These are phyloP conservation scores for Verticillium alfalfae DNA, from an alignment of 2,329 filamentous ascomycete genomes.

Conservation along the genomic window DNA sequence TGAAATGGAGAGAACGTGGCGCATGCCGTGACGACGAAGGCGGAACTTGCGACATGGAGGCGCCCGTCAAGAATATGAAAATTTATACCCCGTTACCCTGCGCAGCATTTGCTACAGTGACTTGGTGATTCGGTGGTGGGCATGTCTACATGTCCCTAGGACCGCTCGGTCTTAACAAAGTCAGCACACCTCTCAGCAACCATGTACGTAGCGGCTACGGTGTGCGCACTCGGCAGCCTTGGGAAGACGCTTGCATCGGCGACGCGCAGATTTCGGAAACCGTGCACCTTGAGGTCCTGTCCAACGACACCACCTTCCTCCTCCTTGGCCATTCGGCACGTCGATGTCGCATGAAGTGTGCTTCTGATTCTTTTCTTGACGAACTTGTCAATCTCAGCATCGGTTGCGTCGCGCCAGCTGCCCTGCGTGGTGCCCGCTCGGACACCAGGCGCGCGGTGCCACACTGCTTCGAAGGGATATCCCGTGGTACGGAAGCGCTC, in stretches of 20 bases:
- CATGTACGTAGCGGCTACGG: conserved; percentile 21
- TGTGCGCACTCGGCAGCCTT: conserved; percentile 18
- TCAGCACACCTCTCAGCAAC: conserved; percentile 23
- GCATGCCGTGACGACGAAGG: conserved; percentile 30
- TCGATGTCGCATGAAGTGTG: conserved; percentile 6
- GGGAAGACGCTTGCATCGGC: conserved; percentile 22
- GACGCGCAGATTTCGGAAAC: conserved; percentile 12
- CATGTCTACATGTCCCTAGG: not conserved
- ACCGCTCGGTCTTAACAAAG: conserved; percentile 16
- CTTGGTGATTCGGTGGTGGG: not conserved
- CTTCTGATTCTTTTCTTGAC: not conserved
- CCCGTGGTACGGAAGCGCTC: conserved; percentile 18
- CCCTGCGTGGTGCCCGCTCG: not conserved
- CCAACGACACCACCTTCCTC: conserved; percentile 8
- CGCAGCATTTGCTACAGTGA: not conserved
- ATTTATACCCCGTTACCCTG: not conserved
- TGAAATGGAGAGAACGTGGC: conserved; percentile 25
- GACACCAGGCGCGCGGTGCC: conserved; percentile 4
- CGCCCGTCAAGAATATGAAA: not conserved
- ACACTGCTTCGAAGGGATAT: conserved; percentile 13
- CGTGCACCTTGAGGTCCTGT: conserved; percentile 10
- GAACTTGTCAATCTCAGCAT: conserved; percentile 23
- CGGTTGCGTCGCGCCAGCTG: conserved; percentile 18
- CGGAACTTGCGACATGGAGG: not conserved
- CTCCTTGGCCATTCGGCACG: conserved; percentile 12